Evolutionary conservation across 352 stramenopile species (phyloP), one percentile per base, ranked within the genome.

Genomic region (Albugo laibachii): DNA sequence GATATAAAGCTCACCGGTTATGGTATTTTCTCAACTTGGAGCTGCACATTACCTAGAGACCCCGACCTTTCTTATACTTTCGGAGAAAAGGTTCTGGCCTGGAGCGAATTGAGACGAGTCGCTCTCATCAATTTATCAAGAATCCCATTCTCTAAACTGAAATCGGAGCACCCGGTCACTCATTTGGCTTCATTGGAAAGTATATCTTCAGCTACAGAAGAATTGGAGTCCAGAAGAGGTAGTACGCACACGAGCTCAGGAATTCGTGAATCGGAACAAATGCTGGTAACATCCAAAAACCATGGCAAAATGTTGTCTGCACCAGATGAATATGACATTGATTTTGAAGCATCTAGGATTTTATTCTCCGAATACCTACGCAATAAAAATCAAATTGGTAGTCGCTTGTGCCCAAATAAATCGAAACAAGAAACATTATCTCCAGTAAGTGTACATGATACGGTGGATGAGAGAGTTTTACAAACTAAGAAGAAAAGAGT

Each of bases 11-110:
- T 97, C 6, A 85, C 80, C 46, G 88, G 83, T 1, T 61, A 65
- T 42, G 91, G 86, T 5, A 93, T 94, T 12, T 97, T 95, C 57
- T 65, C 92, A 4, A 69, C 80, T 15, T 78, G 96, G n/a, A 66
- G 62, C 2, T 68, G 94, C 20, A 89, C 81, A 45, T 64, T 97
- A 19, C 92, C 91, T 5, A 75, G 88, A 11, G 78, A 85, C 47
- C 63, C 53, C 18, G 73, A 91, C 11, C 56, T 71, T 1, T 58
- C 63, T 8, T 80, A 68, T 47, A 61, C 52, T 10, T 62, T 85
- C 40, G 45, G 65, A 10, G 65, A 65, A 1, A 60, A 75, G 46
- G 58, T 66, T 13, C 75, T 74, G 0, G 84, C 82, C 36, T 91
- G 78, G 75, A 61, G 62, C 39, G 71, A 83, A 1, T 52, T 91